Evolutionary conservation across 2,329 filamentous ascomycete genomes (phyloP).

Genomic region (Pyricularia sp.): DNA sequence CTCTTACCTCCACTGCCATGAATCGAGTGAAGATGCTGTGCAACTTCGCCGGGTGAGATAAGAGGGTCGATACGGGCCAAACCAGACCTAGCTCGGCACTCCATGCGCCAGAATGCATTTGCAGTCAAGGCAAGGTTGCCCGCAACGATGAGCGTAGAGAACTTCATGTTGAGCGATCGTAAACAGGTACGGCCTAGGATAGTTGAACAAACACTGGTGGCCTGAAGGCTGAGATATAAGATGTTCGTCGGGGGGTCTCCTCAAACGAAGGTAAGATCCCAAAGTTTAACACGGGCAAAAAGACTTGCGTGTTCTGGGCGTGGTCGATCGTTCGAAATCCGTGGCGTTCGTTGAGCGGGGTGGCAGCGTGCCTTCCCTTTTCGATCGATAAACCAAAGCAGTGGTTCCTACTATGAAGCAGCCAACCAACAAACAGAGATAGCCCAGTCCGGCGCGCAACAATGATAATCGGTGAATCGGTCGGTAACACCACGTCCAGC

Average conservation of each 20-base stretch:
- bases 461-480: neutral
- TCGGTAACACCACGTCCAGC: neutral
- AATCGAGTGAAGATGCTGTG: conserved; percentile 63
- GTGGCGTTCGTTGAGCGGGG: neutral
- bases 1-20: conserved; percentile 66
- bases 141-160: conserved; percentile 7
- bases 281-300: neutral
- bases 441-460: neutral
- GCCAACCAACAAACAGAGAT: neutral
- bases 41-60: conserved; percentile 48
- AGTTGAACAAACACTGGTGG: neutral
- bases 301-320: neutral
- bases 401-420: neutral
- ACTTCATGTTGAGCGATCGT: conserved; percentile 1
- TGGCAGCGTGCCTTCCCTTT: neutral
- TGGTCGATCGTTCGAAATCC: neutral
- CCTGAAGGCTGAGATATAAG: neutral
- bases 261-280: too few relatives aligned
- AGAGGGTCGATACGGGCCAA: conserved; percentile 71
- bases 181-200: neutral
- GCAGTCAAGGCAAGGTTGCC: conserved; percentile 9
- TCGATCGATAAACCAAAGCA: neutral
- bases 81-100: conserved; percentile 63
- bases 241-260: neutral
- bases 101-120: conserved; percentile 81